Evolutionary conservation across 1,284 basidiomycete genomes (phyloP).

Genomic region (Porphyrellus sp.): DNA sequence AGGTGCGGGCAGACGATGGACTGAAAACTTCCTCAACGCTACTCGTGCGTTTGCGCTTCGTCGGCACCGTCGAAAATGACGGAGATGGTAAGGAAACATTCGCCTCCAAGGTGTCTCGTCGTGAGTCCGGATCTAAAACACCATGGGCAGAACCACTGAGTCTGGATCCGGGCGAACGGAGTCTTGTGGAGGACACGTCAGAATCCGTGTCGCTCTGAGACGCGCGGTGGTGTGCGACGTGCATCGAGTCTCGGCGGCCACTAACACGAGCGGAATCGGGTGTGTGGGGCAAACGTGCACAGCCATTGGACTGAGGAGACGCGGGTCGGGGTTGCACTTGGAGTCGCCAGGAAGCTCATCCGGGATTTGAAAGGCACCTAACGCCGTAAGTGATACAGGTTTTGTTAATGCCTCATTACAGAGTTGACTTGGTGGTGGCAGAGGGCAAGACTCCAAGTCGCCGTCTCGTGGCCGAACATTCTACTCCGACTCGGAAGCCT

Average conservation of each 20-base stretch:
- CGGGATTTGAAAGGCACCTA: too few species aligned
- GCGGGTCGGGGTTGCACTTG: not conserved
- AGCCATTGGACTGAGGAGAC: constrained; percentile 8
- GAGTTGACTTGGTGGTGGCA: too few species aligned
- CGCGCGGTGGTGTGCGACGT: not conserved
- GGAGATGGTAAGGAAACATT: not conserved
- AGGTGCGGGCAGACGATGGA: not conserved
- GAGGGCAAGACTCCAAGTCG: too few species aligned
- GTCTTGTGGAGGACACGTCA: constrained; percentile 4
- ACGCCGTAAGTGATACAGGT: too few species aligned
- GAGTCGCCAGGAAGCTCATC: not conserved
- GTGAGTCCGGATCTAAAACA: not conserved
- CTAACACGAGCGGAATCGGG: constrained; percentile 2
- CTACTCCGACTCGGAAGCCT: too few species aligned
- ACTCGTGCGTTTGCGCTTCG: constrained; percentile 2
- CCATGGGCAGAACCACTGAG: not conserved
- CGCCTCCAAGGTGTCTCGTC: not conserved
- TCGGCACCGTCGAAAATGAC: not conserved
- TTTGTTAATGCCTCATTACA: too few species aligned
- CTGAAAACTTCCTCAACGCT: not conserved
- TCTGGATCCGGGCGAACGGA: not conserved
- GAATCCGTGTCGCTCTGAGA: not conserved
- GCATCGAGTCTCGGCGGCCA: not conserved
- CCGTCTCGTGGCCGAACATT: too few species aligned
- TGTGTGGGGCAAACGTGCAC: constrained; percentile 10